Base-by-base conservation (phyloP, 306 rosid genomes). In the Dryas alaskensis region DNA sequence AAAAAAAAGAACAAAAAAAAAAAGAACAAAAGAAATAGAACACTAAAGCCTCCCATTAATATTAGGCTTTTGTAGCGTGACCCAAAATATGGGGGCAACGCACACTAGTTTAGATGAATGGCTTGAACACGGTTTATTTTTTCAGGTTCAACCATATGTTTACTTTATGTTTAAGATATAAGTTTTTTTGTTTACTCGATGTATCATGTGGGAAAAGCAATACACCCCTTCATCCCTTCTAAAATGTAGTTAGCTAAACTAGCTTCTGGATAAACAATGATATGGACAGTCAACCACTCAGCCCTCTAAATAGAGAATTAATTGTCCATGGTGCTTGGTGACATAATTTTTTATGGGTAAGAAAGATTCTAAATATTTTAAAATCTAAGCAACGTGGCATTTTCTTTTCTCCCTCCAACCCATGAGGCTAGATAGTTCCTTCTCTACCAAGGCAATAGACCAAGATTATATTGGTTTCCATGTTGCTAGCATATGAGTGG, bases 211-310 rank as follows among this genome's bases (percentile, higher is more conserved):
- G 59, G 12, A 0, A 65, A 47, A 66, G 19, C 6, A 6, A 44
- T 44, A 45, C 42, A 25, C 46, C 66, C 66, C 6, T 57, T 71
- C 66, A 44, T 71, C 55, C 55, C 66, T 43, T 45, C 10, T 25
- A 57, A 72, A 43, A 7, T 22, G 4, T 27, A 46, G 55, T 58
- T 31, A 58, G 46, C 46, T 8, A 51, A 58, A 31, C 31, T 8
- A 51, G 75, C 13, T 71, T 71, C 46, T 58, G 46, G 46, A 70
- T 43, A 44, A 8, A 39, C 8, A 44, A 40, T 57, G 53, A 12
- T n/a, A 44, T 55, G 11, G 19, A 4, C 37, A 6, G 6, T 61
- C 64, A 7, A 19, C 19, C 19, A 19, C 19, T 19, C n/a, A 31
- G 65, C 13, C 64, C 17, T 43, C 6, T 19, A 3, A 2, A 53